Percentiles rank a stretch among this genome's conserved stretches.
Conservation (phyloP, 2,329 filamentous ascomycete species). For the Colletotrichum melonis region DNA sequence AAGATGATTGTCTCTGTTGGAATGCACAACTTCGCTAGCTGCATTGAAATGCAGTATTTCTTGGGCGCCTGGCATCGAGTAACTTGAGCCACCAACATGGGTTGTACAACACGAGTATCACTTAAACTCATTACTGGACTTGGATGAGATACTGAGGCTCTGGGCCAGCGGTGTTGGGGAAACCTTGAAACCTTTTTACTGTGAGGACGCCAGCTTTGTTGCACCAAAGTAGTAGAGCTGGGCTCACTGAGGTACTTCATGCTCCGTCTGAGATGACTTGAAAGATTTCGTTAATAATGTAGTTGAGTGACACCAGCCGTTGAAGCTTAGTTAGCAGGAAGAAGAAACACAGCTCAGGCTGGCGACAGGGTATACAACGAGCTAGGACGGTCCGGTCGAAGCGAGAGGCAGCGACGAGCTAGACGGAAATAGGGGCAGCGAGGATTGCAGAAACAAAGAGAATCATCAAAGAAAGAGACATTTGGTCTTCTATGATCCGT, state of each 20-base stretch:
- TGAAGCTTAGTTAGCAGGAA: not conserved
- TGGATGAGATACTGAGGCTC: not conserved
- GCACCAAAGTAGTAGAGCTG: not conserved
- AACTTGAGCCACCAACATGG: not conserved
- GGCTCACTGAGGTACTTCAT: not conserved
- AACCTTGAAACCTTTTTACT: conserved; percentile 1
- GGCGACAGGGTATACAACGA: conserved; percentile 9
- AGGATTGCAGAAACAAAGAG: not conserved
- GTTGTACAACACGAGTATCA: not conserved
- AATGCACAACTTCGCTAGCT: conserved; percentile 1
- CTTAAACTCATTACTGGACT: not conserved
- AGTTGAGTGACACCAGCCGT: not conserved
- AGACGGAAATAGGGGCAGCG: not conserved
- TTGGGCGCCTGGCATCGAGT: not conserved
- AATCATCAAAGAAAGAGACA: not conserved
- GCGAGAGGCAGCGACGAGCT: conserved; percentile 21
- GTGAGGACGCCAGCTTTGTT: not conserved
- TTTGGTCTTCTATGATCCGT: conserved; percentile 1
- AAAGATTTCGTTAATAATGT: no score
- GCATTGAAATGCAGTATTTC: not conserved
- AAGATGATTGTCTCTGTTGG: not conserved
- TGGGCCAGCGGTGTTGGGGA: conserved; percentile 10
- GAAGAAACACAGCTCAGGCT: conserved; percentile 1
- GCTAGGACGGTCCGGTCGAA: not conserved
- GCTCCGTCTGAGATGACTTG: no score